A percentile compares a stretch with the other conserved stretches of the same genome.
phyloP scores from a whole-genome alignment of 192 early-diverging fungal genomes.

The Rhizophagus clarus region DNA sequence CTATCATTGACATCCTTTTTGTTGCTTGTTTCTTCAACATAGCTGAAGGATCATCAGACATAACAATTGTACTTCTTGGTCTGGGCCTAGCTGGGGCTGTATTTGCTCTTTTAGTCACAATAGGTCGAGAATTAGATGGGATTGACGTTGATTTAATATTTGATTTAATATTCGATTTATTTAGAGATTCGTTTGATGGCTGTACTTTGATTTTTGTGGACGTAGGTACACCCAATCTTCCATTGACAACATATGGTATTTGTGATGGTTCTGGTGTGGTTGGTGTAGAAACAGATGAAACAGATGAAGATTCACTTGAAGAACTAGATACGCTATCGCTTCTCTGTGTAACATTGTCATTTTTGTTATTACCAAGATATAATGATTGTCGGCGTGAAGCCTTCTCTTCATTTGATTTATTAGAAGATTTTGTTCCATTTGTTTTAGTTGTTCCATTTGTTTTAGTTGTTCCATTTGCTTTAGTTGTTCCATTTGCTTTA shows the following conservation, averaged over 20 bases:
- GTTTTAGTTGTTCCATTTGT: neutral
- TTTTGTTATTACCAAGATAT: neutral
- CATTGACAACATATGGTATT: constrained; percentile 19
- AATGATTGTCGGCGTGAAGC: neutral
- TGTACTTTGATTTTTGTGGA: neutral
- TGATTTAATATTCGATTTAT: neutral
- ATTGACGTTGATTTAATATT: neutral
- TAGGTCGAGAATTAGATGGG: neutral
- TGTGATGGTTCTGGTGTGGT: constrained; percentile 21
- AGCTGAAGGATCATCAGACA: neutral
- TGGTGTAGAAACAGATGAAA: constrained; percentile 18
- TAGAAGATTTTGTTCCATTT: neutral
- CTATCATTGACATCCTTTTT: constrained; percentile 18
- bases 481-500: neutral
- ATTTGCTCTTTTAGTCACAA: neutral
- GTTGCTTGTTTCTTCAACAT: neutral
- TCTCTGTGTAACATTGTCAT: neutral
- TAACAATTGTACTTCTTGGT: neutral
- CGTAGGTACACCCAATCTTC: constrained; percentile 5
- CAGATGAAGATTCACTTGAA: constrained; percentile 23
- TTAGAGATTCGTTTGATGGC: neutral
- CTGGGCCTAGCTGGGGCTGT: neutral
- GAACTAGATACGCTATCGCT: constrained; percentile 21
- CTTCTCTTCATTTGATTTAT: neutral
- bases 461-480: constrained; percentile 2